Conservation (phyloP, 148 eudicot genomes). For the Rhododendron ferrugineum region DNA sequence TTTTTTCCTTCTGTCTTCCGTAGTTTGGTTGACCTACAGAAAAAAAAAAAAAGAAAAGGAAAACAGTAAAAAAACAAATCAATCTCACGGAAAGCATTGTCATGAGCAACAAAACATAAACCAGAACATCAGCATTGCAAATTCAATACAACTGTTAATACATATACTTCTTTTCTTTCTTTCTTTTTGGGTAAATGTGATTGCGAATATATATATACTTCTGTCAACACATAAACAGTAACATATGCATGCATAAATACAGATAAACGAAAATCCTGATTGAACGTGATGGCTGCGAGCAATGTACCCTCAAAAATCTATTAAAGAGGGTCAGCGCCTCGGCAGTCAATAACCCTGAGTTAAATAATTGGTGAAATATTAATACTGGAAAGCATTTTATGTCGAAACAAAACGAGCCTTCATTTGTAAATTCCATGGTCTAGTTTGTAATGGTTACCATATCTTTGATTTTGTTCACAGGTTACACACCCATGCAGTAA, state of each 20-base stretch:
- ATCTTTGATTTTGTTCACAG: conserved; percentile 24
- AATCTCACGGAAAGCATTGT: background rate
- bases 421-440: background rate
- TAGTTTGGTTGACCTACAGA: background rate
- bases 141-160: background rate
- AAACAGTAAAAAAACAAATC: background rate
- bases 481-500: conserved; percentile 61
- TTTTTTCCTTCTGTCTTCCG: background rate
- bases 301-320: background rate
- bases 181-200: background rate
- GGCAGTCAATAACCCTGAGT: background rate
- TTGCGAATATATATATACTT: background rate
- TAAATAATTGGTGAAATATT: background rate
- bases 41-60: background rate
- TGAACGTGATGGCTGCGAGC: background rate
- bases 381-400: background rate
- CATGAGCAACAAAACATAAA: background rate
- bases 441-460: background rate
- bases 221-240: background rate
- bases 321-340: background rate
- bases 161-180: background rate
- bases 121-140: background rate
- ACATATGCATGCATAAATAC: background rate
- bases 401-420: background rate
- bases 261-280: background rate